These are phyloP conservation scores for Candida mattraensis DNA, from an alignment of 805 yeast species.

Conservation along the genomic window DNA sequence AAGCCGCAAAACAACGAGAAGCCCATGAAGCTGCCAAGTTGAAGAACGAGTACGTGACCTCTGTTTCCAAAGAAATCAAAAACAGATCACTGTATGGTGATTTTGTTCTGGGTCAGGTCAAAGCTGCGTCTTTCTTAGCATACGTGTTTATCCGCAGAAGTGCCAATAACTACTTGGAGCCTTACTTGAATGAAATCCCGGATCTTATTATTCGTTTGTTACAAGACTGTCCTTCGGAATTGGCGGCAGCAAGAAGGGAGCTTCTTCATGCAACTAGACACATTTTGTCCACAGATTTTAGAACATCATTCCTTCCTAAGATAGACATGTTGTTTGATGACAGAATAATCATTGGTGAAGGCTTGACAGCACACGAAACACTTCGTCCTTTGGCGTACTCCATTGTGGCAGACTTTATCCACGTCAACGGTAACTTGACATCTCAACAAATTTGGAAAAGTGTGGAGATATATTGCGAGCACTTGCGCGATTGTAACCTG, in stretches of 20 bases:
- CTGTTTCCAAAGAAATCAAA: slow-evolving; percentile 71
- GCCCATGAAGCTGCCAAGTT: slow-evolving; percentile 60
- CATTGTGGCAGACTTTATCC: slow-evolving; percentile 93
- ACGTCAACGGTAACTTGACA: slow-evolving; percentile 80
- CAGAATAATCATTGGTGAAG: slow-evolving; percentile 84
- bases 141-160: slow-evolving; percentile 86
- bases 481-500: slow-evolving; percentile 76
- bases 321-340: slow-evolving; percentile 85
- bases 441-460: slow-evolving; percentile 86
- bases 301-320: slow-evolving; percentile 79
- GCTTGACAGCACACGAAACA: slow-evolving; percentile 87
- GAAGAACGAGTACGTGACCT: slow-evolving; percentile 58
- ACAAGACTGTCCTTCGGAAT: slow-evolving; percentile 94
- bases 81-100: slow-evolving; percentile 84
- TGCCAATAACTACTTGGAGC: slow-evolving; percentile 61
- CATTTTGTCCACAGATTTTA: slow-evolving; percentile 86
- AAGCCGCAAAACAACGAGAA: slow-evolving; percentile 77
- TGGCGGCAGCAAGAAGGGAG: slow-evolving; percentile 89
- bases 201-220: slow-evolving; percentile 80
- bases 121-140: slow-evolving; percentile 93
- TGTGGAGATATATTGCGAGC: slow-evolving; percentile 75
- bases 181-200: slow-evolving; percentile 69
- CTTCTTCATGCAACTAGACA: slow-evolving; percentile 92
- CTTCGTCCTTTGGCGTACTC: slow-evolving; percentile 91
- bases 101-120: slow-evolving; percentile 88